Conservation (phyloP, 352 stramenopile species). For the Phytophthora brassicae region DNA sequence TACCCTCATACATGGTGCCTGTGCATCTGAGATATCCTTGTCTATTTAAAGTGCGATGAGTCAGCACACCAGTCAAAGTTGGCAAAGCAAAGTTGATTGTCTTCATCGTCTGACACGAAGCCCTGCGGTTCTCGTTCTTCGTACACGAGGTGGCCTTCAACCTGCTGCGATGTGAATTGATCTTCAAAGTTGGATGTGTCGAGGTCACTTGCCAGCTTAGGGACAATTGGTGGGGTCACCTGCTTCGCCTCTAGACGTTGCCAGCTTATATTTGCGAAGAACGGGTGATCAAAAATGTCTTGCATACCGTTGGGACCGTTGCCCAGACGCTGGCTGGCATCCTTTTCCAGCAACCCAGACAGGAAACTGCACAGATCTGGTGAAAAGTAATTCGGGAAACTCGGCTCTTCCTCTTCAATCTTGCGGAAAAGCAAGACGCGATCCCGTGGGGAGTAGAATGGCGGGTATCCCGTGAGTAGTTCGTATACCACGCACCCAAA, state of each 20-base stretch:
- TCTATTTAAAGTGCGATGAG: conserved; percentile 44
- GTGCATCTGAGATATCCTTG: conserved; percentile 4
- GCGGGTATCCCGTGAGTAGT: conserved; percentile 80
- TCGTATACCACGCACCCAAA: conserved; percentile 90
- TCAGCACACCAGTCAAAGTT: conserved; percentile 80
- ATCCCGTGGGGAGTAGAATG: conserved; percentile 92
- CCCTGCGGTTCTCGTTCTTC: conserved; percentile 43
- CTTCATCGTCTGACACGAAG: conserved; percentile 27
- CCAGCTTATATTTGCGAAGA: conserved; percentile 78
- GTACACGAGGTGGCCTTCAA: conserved; percentile 62
- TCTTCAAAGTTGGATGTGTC: conserved; percentile 80
- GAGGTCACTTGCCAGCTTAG: conserved; percentile 40
- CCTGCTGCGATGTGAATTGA: conserved; percentile 72
- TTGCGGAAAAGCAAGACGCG: conserved; percentile 96
- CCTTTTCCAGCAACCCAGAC: conserved; percentile 62
- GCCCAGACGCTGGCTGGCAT: conserved; percentile 56
- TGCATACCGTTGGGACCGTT: conserved; percentile 62
- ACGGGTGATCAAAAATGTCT: conserved; percentile 73
- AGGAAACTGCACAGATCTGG: conserved; percentile 59
- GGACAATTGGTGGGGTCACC: conserved; percentile 60
- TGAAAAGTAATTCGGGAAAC: conserved; percentile 92
- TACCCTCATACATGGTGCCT: background rate
- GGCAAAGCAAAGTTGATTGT: conserved; percentile 52
- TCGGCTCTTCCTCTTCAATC: conserved; percentile 91
- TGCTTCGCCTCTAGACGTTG: conserved; percentile 76